phyloP scores from a whole-genome alignment of 2,329 filamentous ascomycete species.

The Pestalotiopsis fici region DNA sequence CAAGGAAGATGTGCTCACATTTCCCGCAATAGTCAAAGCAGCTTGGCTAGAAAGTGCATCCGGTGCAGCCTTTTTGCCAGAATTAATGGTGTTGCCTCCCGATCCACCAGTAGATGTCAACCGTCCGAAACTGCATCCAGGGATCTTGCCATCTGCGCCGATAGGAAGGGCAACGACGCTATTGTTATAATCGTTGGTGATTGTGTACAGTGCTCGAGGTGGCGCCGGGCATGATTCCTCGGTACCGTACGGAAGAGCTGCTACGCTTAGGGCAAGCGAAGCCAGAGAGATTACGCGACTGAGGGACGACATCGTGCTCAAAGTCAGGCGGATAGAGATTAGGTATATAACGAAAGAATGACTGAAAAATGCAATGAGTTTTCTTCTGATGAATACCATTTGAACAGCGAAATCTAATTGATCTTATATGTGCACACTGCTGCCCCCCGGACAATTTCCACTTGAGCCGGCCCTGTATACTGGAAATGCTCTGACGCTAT shows the following conservation, averaged over 20 bases:
- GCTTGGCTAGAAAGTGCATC: constrained; percentile 56
- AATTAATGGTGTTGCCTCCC: constrained; percentile 4
- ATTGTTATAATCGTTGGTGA: constrained; percentile 54
- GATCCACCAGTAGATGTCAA: constrained; percentile 45
- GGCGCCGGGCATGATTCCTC: constrained; percentile 3
- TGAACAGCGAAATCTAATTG: neutral
- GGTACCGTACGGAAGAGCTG: neutral
- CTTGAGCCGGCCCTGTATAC: neutral
- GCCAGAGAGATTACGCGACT: neutral
- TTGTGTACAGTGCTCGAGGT: constrained; percentile 54
- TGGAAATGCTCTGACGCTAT: neutral
- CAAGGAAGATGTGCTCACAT: constrained; percentile 37
- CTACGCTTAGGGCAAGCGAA: neutral
- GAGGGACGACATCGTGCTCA: neutral
- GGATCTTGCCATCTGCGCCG: constrained; percentile 45
- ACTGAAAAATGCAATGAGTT: neutral
- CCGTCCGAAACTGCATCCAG: constrained; percentile 32
- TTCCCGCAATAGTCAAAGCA: constrained; percentile 47
- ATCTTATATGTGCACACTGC: neutral
- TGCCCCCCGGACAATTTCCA: neutral
- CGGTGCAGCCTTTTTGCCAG: constrained; percentile 41
- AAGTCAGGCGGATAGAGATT: neutral
- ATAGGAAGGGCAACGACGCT: constrained; percentile 52
- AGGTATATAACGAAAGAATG: neutral
- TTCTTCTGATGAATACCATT: neutral